Evolutionary conservation across 2,329 filamentous ascomycete genomes (phyloP).

Genomic region (Pseudogymnoascus sp.): DNA sequence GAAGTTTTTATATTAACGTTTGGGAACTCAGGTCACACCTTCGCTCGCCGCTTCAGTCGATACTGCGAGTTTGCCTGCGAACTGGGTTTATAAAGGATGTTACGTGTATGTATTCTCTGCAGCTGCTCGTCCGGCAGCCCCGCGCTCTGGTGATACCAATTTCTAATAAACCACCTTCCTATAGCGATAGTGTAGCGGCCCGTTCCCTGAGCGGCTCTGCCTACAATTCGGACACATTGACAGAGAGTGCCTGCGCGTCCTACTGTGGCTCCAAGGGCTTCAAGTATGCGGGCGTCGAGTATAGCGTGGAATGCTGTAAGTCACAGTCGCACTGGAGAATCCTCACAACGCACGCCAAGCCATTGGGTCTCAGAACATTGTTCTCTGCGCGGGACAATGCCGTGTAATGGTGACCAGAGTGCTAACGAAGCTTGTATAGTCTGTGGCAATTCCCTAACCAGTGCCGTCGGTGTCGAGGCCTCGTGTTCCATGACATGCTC

Average conservation of each 20-base stretch:
- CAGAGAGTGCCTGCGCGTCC: constrained; percentile 18
- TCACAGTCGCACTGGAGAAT: background rate
- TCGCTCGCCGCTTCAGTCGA: background rate
- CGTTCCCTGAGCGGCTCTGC: constrained; percentile 16
- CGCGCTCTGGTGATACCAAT: background rate
- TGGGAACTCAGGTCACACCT: background rate
- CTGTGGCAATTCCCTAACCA: constrained; percentile 14
- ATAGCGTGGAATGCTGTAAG: constrained; percentile 23
- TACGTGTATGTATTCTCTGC: background rate
- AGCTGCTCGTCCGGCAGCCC: background rate
- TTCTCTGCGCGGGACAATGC: background rate
- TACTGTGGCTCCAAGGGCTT: constrained; percentile 19
- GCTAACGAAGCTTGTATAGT: constrained; percentile 15
- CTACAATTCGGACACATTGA: constrained; percentile 19
- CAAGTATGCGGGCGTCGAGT: constrained; percentile 24
- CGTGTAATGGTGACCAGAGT: background rate
- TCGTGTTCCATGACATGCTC: constrained; percentile 17
- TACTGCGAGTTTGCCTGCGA: background rate
- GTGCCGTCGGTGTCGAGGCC: background rate
- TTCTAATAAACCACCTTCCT: background rate
- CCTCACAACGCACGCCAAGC: background rate
- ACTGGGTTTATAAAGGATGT: constrained; percentile 1
- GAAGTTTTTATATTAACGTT: constrained; percentile 1
- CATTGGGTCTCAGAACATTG: background rate
- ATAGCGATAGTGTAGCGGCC: constrained; percentile 9